Conservation (phyloP, 2,329 filamentous ascomycete genomes). For the Colletotrichum aenigma region DNA sequence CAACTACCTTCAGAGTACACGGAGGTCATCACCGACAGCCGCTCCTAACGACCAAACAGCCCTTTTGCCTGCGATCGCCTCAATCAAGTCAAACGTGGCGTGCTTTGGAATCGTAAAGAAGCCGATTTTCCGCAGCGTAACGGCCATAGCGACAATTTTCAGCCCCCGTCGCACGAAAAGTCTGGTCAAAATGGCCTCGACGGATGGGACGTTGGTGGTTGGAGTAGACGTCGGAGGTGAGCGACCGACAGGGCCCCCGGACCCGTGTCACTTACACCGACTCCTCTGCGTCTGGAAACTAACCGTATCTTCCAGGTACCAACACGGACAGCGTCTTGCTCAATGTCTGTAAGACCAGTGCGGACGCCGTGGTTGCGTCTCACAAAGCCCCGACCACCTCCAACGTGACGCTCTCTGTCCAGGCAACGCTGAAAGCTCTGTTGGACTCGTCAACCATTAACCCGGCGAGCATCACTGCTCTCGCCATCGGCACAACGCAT, state of each 20-base stretch:
- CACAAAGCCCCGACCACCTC: slow-evolving; percentile 54
- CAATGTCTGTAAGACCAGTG: slow-evolving; percentile 30
- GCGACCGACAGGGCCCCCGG: neutral
- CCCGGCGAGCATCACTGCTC: slow-evolving; percentile 45
- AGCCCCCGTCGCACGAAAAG: neutral
- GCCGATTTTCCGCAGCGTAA: neutral
- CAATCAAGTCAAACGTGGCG: neutral
- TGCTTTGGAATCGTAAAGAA: neutral
- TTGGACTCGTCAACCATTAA: slow-evolving; percentile 33
- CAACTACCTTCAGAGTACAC: neutral
- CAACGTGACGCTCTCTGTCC: slow-evolving; percentile 52
- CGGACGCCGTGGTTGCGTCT: slow-evolving; percentile 15
- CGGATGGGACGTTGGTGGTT: slow-evolving; percentile 17
- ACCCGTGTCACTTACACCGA: neutral
- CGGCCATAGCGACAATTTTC: neutral
- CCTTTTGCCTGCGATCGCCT: neutral
- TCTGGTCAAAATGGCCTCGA: neutral
- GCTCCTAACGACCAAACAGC: neutral
- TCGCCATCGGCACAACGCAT: slow-evolving; percentile 61
- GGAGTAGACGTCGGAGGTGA: slow-evolving; percentile 22
- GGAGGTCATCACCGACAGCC: neutral
- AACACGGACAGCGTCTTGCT: slow-evolving; percentile 60
- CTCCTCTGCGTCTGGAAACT: neutral
- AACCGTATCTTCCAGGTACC: slow-evolving; percentile 37
- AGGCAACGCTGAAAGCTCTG: slow-evolving; percentile 47